Base-by-base conservation (phyloP, 768 basidiomycete genomes). In the Tremella yokohamensis region DNA sequence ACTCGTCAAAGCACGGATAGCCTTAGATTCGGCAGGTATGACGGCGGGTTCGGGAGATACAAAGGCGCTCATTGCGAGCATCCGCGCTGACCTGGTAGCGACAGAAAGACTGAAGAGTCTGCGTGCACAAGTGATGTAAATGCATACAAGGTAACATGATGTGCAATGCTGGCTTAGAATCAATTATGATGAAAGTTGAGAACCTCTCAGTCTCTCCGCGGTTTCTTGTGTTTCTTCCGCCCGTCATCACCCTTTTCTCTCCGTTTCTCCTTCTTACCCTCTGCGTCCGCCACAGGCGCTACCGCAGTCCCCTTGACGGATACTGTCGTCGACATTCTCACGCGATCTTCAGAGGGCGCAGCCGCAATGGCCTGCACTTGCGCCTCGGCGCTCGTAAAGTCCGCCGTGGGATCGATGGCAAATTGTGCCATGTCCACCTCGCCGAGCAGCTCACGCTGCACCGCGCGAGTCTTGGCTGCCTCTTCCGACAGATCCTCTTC, bases 381-480 rank as follows among this genome's bases (percentile, higher is more conserved):
- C 19, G 81, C 79, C 71, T 90, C 87, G 3, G 88, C 90, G 24
- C 77, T 76, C 38, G 81, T 79, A 87, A 90, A 94, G 73, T 94
- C 89, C 25, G 82, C 79, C 15, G 82, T 75, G 65, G 86, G 84
- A 64, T 87, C 82, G 65, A 97, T 91, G 26, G 78, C 78, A 61
- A 73, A 80, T 66, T 87, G 87, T 78, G 81, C 84, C 59, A 97
- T 78, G 78, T 97, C 91, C 26, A 99, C 81, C 19, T 88, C 83
- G 63, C 90, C 85, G 49, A 98, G 85, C 81, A 97, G 84, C 76
- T 88, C 87, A 20, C 87, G 81, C 77, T 97, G 92, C 75, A 87
- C 64, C 18, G 76, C 75, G 57, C 68, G 66, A 44, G 77, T 64
- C 56, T 73, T 57, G 60, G 73, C 77, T 45, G 86, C 80, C 50